phyloP scores from a whole-genome alignment of 257 asterid species.

The Solanum pinnatisectum region DNA sequence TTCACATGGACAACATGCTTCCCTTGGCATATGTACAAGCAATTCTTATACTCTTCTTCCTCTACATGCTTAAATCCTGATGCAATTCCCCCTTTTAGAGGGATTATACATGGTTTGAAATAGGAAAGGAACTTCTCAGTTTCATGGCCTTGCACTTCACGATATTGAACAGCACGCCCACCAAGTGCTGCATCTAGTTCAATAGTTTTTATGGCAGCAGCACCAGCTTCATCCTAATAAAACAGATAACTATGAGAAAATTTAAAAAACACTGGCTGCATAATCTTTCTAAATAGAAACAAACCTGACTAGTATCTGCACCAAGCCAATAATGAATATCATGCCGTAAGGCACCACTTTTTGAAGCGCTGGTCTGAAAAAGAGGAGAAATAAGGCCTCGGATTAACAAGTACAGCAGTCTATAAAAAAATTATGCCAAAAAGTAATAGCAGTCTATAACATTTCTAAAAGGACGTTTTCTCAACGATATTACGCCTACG shows the following conservation, averaged over 20 bases:
- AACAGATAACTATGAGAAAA: constrained; percentile 3
- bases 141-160: constrained; percentile 96
- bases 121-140: constrained; percentile 96
- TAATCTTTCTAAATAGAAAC: background rate
- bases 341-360: constrained; percentile 75
- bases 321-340: constrained; percentile 99
- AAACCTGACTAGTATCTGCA: constrained; percentile 84
- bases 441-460: background rate
- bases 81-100: constrained; percentile 94
- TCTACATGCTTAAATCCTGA: constrained; percentile 82
- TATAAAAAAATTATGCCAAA: background rate
- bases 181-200: constrained; percentile 95
- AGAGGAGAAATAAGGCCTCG: background rate
- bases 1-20: constrained; percentile 91
- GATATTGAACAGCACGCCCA: constrained; percentile 97
- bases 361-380: constrained; percentile 77
- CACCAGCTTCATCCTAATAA: constrained; percentile 80
- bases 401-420: background rate
- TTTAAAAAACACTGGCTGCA: background rate
- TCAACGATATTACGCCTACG: background rate
- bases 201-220: constrained; percentile 83
- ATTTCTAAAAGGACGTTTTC: background rate
- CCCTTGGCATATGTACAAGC: constrained; percentile 84
- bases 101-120: constrained; percentile 95
- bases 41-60: constrained; percentile 69